These are phyloP conservation scores for Trypanosoma boissoni DNA, from an alignment of 208 protist species.

Conservation along the genomic window DNA sequence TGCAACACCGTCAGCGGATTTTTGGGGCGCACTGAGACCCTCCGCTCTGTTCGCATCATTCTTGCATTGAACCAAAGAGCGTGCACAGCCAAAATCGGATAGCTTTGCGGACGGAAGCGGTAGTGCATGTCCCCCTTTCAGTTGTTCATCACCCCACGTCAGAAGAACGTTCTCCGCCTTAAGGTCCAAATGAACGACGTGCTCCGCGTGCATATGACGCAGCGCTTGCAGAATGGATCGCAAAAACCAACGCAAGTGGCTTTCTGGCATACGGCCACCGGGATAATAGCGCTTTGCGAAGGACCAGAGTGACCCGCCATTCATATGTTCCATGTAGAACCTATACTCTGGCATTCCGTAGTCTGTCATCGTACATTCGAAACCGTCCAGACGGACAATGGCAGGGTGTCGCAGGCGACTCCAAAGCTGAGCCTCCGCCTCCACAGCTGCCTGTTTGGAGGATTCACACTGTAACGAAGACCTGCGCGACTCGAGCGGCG, in stretches of 20 bases:
- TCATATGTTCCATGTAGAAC: conserved; percentile 58
- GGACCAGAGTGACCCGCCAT: conserved; percentile 15
- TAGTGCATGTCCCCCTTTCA: background rate
- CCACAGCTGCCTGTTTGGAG: conserved; percentile 15
- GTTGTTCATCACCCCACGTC: conserved; percentile 4
- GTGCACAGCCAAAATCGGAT: conserved; percentile 20
- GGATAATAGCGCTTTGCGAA: conserved; percentile 4
- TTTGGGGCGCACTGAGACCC: background rate
- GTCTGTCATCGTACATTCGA: conserved; percentile 41
- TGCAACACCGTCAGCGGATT: background rate
- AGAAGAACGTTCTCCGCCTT: conserved; percentile 35
- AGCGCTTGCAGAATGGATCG: conserved; percentile 20
- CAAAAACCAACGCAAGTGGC: conserved; percentile 20
- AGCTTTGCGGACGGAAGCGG: conserved; percentile 11
- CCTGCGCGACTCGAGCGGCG: background rate
- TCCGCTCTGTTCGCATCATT: background rate
- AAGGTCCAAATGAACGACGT: conserved; percentile 29
- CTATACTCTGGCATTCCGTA: conserved; percentile 18
- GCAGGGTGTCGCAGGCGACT: conserved; percentile 74
- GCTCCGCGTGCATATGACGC: conserved; percentile 23
- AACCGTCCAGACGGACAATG: conserved; percentile 61
- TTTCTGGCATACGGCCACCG: background rate
- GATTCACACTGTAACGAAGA: background rate
- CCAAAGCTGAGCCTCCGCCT: conserved; percentile 68
- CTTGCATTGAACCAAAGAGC: no score